These are phyloP conservation scores for Teratosphaeria viscida DNA, from an alignment of 2,329 filamentous ascomycete species.

Conservation along the genomic window DNA sequence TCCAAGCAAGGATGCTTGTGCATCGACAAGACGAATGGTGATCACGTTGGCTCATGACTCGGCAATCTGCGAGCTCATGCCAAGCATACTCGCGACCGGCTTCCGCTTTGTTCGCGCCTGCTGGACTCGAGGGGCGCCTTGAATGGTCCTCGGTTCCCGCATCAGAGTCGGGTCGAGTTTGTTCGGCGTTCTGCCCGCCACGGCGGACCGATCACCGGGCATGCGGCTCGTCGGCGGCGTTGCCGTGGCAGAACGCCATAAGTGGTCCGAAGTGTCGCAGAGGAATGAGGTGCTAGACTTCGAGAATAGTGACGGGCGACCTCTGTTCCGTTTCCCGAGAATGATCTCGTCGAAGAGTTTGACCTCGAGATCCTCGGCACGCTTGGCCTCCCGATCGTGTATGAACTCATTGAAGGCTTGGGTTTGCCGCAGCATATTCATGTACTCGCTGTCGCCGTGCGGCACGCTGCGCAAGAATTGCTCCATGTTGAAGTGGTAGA, in stretches of 20 bases:
- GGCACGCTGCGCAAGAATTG: slow-evolving; percentile 55
- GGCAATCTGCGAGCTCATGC: slow-evolving; percentile 14
- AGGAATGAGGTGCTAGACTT: slow-evolving; percentile 55
- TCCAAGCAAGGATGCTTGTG: not conserved
- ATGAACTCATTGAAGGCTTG: slow-evolving; percentile 62
- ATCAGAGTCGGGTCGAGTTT: slow-evolving; percentile 79
- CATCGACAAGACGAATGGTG: not conserved
- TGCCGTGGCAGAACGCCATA: slow-evolving; percentile 60
- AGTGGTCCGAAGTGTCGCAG: slow-evolving; percentile 63
- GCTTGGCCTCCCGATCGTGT: slow-evolving; percentile 59
- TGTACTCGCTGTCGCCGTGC: slow-evolving; percentile 53
- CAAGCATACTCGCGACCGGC: slow-evolving; percentile 36
- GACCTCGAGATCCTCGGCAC: slow-evolving; percentile 52
- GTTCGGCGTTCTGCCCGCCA: slow-evolving; percentile 57
- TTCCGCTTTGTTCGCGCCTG: slow-evolving; percentile 39
- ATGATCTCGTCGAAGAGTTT: slow-evolving; percentile 79
- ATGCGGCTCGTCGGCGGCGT: slow-evolving; percentile 45
- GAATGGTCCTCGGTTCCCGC: slow-evolving; percentile 83
- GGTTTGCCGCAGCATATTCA: slow-evolving; percentile 52
- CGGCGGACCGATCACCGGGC: slow-evolving; percentile 48
- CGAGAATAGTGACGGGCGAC: slow-evolving; percentile 54
- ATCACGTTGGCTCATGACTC: slow-evolving; percentile 7
- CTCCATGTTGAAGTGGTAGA: slow-evolving; percentile 57
- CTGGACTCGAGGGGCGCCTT: slow-evolving; percentile 63
- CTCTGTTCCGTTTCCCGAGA: slow-evolving; percentile 62